phyloP scores from a whole-genome alignment of 176 grass and related monocot genomes.

The Phragmites australis region DNA sequence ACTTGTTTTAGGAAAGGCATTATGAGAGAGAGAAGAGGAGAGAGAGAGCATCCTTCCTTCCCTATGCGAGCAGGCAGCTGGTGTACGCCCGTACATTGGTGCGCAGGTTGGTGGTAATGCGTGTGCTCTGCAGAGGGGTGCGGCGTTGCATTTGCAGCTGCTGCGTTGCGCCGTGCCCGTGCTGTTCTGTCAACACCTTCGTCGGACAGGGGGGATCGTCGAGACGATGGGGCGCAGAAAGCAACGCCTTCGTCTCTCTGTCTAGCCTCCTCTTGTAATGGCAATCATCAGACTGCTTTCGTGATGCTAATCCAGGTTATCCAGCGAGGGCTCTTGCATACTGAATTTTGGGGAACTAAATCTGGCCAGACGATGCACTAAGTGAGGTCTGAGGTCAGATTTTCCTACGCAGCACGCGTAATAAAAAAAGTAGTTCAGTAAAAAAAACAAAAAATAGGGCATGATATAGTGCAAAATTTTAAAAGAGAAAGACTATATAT shows the following conservation, averaged over 20 bases:
- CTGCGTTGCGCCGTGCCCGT: not conserved
- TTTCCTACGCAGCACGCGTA: not conserved
- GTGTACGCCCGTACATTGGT: not conserved
- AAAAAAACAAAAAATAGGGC: too few species aligned
- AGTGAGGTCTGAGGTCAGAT: not conserved
- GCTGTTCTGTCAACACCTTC: too few species aligned
- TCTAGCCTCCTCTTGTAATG: too few species aligned
- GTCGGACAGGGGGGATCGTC: too few species aligned
- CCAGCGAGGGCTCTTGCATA: not conserved
- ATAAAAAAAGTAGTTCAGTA: too few species aligned
- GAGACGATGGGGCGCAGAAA: too few species aligned
- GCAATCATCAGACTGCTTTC: not conserved
- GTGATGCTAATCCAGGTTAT: not conserved
- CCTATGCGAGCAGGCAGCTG: not conserved
- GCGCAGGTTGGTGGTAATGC: too few species aligned
- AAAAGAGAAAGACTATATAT: not conserved
- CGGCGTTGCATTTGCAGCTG: not conserved
- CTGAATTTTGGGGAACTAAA: too few species aligned
- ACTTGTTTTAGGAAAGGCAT: conserved; percentile 46
- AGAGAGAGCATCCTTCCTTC: not conserved
- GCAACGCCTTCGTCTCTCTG: too few species aligned
- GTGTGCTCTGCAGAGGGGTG: not conserved
- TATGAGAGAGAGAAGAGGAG: not conserved
- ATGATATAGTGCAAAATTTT: too few species aligned
- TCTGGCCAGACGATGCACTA: not conserved